Conservation (phyloP, 306 rosid genomes). For the Cucurbita pepo region DNA sequence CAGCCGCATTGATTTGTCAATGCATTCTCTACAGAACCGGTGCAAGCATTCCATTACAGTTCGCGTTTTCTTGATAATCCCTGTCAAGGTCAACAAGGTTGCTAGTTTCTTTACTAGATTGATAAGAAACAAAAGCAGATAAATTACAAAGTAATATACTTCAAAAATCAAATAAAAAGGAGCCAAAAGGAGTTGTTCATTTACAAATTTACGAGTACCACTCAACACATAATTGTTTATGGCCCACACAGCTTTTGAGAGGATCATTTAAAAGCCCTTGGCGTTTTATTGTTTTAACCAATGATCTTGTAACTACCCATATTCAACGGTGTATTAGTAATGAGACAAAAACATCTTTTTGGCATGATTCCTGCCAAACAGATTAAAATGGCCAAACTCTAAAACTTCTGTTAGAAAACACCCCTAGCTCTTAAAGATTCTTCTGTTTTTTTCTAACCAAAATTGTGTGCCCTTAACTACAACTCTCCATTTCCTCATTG, state of each 20-base stretch:
- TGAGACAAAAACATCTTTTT: no score
- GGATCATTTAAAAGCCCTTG: no score
- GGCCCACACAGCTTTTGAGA: no score
- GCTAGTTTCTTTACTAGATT: neutral
- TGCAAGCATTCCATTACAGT: slow-evolving; percentile 98
- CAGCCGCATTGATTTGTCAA: slow-evolving; percentile 89
- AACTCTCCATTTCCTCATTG: neutral
- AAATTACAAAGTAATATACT: neutral
- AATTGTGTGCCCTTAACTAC: neutral
- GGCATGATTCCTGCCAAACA: no score
- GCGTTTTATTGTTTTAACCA: no score
- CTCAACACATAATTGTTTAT: no score
- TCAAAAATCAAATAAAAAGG: neutral
- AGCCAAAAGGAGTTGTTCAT: neutral
- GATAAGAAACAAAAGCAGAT: neutral
- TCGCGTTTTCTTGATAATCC: slow-evolving; percentile 85
- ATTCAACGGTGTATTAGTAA: no score
- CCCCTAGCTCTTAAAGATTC: neutral
- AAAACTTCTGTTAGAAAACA: neutral
- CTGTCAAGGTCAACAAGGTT: slow-evolving; percentile 17
- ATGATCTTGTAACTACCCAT: no score
- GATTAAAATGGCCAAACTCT: neutral
- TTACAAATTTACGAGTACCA: neutral
- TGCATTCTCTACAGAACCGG: slow-evolving; percentile 96
- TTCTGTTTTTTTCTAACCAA: neutral